Base-by-base conservation (phyloP, 2,329 filamentous ascomycete genomes). In the Talaromyces amestolkiae region DNA sequence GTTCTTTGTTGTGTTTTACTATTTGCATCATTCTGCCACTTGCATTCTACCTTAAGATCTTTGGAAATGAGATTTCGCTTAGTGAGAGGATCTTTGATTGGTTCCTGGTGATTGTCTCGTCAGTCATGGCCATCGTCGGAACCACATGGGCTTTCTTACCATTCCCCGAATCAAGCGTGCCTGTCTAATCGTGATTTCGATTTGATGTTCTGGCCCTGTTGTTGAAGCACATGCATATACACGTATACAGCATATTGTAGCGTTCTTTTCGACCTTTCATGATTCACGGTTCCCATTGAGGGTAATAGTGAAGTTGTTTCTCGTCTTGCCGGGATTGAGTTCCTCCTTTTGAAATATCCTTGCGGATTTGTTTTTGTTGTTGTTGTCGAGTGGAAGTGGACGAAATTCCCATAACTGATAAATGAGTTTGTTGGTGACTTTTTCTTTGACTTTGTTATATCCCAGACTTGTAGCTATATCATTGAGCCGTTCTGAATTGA, bases 11-110 rank as follows among this genome's bases (percentile, higher is more conserved):
- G 17, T 97, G 94, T 79, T 97, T 97, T 72, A 92, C 91, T 19
- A 96, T 98, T 69, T 98, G 94, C 78, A 89, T 98, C 69, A 93
- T 96, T 77, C 83, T 99, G 60, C 95, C 94, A 0, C 81, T 97
- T 37, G 85, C 89, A 4, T 98, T 99, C 75, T 93, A 98, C 74
- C 80, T 98, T 65, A 96, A 93, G 79, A 87, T 98, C 1, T 98
- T 96, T 75, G 87, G 88, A 56, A 84, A 87, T 59, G 88, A 94
- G 67, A 86, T 97, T 54, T 80, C 83, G 0, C 70, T 76, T 0
- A 74, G 75, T 24, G 92, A 97, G 78, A 88, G 86, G 71, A 75
- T 86, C 4, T 69, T 91, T 53, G 88, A 90, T 71, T 93, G 87
- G 83, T 74, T 81, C 17, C 78, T 97, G 70, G 88, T 97, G 73